These are phyloP conservation scores for Colletotrichum acutatum DNA, from an alignment of 2,329 filamentous ascomycete genomes.

Conservation along the genomic window DNA sequence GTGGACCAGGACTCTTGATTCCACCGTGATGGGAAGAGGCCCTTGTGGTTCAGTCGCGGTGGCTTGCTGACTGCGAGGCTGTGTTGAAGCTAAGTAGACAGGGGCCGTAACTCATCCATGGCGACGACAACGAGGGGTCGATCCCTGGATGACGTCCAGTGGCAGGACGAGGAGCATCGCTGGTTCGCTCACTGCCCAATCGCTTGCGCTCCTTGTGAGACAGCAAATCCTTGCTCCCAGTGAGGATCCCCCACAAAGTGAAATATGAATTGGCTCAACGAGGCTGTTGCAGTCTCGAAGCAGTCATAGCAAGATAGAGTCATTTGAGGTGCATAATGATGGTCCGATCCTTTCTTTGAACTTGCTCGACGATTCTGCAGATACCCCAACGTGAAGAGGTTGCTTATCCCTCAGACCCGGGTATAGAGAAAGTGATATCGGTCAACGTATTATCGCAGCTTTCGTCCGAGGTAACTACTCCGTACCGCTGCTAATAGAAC, in stretches of 20 bases:
- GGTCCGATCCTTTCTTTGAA: slow-evolving; percentile 1
- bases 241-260: slow-evolving; percentile 30
- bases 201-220: slow-evolving; percentile 33
- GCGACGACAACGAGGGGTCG: background rate
- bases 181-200: slow-evolving; percentile 36
- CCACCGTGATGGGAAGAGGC: slow-evolving; percentile 22
- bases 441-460: background rate
- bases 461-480: background rate
- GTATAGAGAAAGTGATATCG: background rate
- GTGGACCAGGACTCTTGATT: slow-evolving; percentile 18
- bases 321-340: slow-evolving; percentile 15
- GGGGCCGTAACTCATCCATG: slow-evolving; percentile 15
- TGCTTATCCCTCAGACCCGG: slow-evolving; percentile 1
- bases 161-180: slow-evolving; percentile 4
- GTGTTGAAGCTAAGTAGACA: slow-evolving; percentile 32
- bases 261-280: slow-evolving; percentile 10
- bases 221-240: slow-evolving; percentile 24
- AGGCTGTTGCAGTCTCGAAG: slow-evolving; percentile 15
- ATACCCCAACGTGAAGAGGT: background rate
- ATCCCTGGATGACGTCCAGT: slow-evolving; percentile 22
- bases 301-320: slow-evolving; percentile 5
- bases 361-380: background rate
- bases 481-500: slow-evolving; percentile 1
- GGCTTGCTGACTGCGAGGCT: slow-evolving; percentile 36
- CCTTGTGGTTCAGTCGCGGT: slow-evolving; percentile 33